Percentiles rank a stretch among this genome's conserved stretches.
These are phyloP conservation scores for Rhizopus sp. DNA, from an alignment of 371 early-diverging fungal species.

Conservation along the genomic window DNA sequence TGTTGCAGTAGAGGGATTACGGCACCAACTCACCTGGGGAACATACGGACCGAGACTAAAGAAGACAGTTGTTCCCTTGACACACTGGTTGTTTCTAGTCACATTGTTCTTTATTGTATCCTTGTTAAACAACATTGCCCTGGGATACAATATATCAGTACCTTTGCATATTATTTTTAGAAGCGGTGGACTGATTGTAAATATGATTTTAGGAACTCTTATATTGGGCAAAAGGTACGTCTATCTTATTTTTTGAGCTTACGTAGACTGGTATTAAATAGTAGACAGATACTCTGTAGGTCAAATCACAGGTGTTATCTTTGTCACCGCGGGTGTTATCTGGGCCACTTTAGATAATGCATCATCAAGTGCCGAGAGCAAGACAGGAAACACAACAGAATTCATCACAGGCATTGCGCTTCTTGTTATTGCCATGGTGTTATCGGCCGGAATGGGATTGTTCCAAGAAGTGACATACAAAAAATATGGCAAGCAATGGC, in stretches of 20 bases:
- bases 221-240: constrained; percentile 68
- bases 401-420: constrained; percentile 75
- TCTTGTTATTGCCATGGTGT: constrained; percentile 70
- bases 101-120: constrained; percentile 78
- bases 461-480: constrained; percentile 82
- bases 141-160: constrained; percentile 80
- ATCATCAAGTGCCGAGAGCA: constrained; percentile 11
- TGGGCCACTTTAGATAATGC: constrained; percentile 63
- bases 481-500: constrained; percentile 84
- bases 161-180: constrained; percentile 92
- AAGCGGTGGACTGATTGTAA: constrained; percentile 79
- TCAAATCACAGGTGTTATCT: constrained; percentile 63
- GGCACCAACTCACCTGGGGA: constrained; percentile 62
- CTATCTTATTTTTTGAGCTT: background rate
- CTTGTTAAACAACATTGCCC: constrained; percentile 79
- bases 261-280: background rate
- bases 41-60: constrained; percentile 56
- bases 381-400: constrained; percentile 45
- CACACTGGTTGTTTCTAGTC: constrained; percentile 77
- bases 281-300: constrained; percentile 28
- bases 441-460: constrained; percentile 82
- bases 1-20: constrained; percentile 74
- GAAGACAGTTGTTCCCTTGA: constrained; percentile 68
- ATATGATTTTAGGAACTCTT: constrained; percentile 81
- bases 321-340: constrained; percentile 82